Evolutionary conservation across 495 filamentous ascomycete genomes (phyloP), one percentile per base, ranked within the genome.

Genomic region (Elasticomyces elasticus): DNA sequence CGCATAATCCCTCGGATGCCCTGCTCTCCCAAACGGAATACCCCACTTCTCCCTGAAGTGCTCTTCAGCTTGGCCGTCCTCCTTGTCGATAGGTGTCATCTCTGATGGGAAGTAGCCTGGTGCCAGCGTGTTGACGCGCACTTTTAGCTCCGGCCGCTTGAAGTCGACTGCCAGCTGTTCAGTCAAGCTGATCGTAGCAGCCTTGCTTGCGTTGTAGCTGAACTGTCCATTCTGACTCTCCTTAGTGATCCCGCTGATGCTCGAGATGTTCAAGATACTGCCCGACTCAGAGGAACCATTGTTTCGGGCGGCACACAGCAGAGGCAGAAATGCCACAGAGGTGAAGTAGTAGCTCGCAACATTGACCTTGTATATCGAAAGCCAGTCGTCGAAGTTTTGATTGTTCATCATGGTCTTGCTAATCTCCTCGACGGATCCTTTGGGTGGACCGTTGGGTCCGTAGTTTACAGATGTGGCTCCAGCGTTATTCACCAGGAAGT

Each of bases 51-150:
- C 15, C n/a, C 52, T 26, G 49, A 56, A 61, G 35, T 56, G 46
- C 42, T 52, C 41, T 77, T 87, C 87, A 61, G 86, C 69, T 47
- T 74, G 69, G 48, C 49, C 52, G 48, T 76, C 70, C 43, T 73
- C 68, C 54, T 70, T 75, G 40, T 71, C 77, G 48, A 68, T 73
- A 35, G 79, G 71, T 41, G 81, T 85, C 81, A 85, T 79, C 67
- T 83, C 79, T 28, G 65, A 71, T 4, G 79, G 79, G 53, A 83
- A 83, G 56, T 82, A 75, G 1, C 71, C 73, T 13, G 78, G 78
- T 0, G 79, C 77, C 40, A 82, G 79, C 35, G 71, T 72, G 26
- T 66, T 66, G 43, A 64, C 59, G 7, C 63, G 30, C 43, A 60
- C 54, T 55, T 66, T 42, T 33, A 53, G n/a, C 12, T 56, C 47